Base-by-base conservation (phyloP, 1,139 yeast species). In the Taphrina confusa region DNA sequence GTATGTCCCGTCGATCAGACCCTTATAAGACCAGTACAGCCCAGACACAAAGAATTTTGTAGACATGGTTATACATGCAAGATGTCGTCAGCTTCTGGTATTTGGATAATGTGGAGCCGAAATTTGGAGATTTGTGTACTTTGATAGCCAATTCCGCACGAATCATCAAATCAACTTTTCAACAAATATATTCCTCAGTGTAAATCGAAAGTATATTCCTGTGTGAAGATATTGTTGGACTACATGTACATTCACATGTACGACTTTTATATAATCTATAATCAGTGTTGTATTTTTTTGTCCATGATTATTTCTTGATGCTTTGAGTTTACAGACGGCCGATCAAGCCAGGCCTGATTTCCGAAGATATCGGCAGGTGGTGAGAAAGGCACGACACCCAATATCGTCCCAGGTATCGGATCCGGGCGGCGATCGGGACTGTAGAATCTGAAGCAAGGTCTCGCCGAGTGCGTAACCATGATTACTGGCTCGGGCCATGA, bases 381-480 rank as follows among this genome's bases (percentile, higher is more conserved):
- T n/a, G 20, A 42, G 16, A n/a, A 42, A 42, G 14, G 46, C 31
- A 9, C 16, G 16, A n/a, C 46, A 42, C 11, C 46, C 46, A 14
- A 42, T 42, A 23, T 42, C 31, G 9, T 23, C 31, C 46, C 46
- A 42, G 30, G 31, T 23, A 12, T 11, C 40, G 31, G 31, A 14
- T 4, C 18, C 31, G 14, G 46, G 25, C 22, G 30, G 16, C 14
- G 37, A 18, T 16, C 36, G 42, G 18, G 42, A 37, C 6, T 37
- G 50, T n/a, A 45, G 22, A 8, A 45, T 45, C n/a, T 28, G 25
- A 9, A 45, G 36, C 36, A 45, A 27, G 31, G 25, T 27, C 25
- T 45, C 25, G 12, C 50, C 50, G 12, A 45, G 25, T n/a, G 34
- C 16, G 20, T 45, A 45, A 2, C 50, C 50, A 18, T 45, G 50